Conservation (phyloP, 2,329 filamentous ascomycete species). For the Sporothrix inflata region DNA sequence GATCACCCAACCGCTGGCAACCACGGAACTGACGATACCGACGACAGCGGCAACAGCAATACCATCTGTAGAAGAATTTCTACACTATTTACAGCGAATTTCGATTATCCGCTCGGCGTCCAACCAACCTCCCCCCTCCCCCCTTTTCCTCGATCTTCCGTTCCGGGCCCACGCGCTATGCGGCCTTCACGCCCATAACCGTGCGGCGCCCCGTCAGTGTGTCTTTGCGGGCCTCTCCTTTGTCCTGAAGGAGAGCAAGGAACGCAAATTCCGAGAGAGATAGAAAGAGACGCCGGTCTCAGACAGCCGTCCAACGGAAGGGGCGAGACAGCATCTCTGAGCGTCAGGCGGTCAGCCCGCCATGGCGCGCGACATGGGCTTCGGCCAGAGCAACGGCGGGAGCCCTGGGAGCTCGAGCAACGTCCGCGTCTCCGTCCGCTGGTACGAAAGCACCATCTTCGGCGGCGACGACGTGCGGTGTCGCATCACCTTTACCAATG, state of each 20-base stretch:
- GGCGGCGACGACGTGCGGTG: conserved; percentile 95
- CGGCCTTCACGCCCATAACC: conserved; percentile 26
- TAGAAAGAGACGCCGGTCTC: background rate
- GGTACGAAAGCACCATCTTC: conserved; percentile 93
- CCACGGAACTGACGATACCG: background rate
- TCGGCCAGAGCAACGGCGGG: background rate
- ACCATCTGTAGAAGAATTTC: conserved; percentile 7
- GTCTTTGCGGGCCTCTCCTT: background rate
- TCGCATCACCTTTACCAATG: conserved; percentile 94
- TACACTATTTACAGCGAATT: background rate
- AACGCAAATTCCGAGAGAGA: background rate
- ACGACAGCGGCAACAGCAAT: background rate
- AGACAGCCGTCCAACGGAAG: background rate
- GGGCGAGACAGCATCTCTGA: background rate
- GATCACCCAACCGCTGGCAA: conserved; percentile 4
- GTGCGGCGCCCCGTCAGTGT: conserved; percentile 22
- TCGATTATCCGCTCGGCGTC: background rate
- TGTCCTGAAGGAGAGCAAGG: background rate
- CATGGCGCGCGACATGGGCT: conserved; percentile 29
- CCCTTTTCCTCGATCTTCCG: background rate
- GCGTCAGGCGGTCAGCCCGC: conserved; percentile 1
- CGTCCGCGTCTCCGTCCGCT: conserved; percentile 93
- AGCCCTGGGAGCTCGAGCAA: conserved; percentile 53
- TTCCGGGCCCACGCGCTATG: conserved; percentile 25
- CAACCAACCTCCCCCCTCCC: background rate